phyloP scores from a whole-genome alignment of 495 filamentous ascomycete genomes.

The Xanthoparmelia taractica region DNA sequence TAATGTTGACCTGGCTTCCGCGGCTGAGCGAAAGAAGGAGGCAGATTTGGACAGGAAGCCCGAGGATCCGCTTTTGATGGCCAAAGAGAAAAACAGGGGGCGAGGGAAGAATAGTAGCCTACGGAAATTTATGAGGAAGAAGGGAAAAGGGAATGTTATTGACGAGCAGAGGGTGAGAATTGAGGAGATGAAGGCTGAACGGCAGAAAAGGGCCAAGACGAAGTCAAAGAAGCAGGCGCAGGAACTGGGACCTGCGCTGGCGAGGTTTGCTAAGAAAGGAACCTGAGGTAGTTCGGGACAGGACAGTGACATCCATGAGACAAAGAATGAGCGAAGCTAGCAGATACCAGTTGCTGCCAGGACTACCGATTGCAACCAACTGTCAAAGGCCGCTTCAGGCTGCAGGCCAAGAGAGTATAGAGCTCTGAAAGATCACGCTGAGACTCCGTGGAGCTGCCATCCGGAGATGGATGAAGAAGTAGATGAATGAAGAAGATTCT shows the following conservation, averaged over 20 bases:
- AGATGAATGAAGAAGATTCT: neutral
- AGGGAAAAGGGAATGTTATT: conserved; percentile 79
- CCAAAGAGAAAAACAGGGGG: conserved; percentile 64
- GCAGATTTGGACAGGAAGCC: conserved; percentile 66
- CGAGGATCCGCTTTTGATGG: conserved; percentile 50
- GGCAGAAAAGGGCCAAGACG: conserved; percentile 53
- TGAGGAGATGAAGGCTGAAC: conserved; percentile 58
- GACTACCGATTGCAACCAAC: neutral
- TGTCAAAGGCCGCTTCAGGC: neutral
- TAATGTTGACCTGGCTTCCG: conserved; percentile 67
- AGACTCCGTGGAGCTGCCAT: neutral
- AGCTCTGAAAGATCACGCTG: neutral
- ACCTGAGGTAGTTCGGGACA: conserved; percentile 22
- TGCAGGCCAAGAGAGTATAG: neutral
- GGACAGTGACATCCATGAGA: neutral
- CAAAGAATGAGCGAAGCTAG: neutral
- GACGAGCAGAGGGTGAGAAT: conserved; percentile 73
- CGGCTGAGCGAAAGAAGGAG: conserved; percentile 63
- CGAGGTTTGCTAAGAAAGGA: conserved; percentile 56
- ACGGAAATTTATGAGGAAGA: conserved; percentile 82
- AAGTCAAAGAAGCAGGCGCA: conserved; percentile 52
- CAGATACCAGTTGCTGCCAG: neutral
- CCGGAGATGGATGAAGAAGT: too few relatives aligned
- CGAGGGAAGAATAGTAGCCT: conserved; percentile 88
- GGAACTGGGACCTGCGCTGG: conserved; percentile 64